Evolutionary conservation across 2,329 filamentous ascomycete species (phyloP), one percentile per base, ranked within the genome.

Genomic region (Teratosphaeria destructans): DNA sequence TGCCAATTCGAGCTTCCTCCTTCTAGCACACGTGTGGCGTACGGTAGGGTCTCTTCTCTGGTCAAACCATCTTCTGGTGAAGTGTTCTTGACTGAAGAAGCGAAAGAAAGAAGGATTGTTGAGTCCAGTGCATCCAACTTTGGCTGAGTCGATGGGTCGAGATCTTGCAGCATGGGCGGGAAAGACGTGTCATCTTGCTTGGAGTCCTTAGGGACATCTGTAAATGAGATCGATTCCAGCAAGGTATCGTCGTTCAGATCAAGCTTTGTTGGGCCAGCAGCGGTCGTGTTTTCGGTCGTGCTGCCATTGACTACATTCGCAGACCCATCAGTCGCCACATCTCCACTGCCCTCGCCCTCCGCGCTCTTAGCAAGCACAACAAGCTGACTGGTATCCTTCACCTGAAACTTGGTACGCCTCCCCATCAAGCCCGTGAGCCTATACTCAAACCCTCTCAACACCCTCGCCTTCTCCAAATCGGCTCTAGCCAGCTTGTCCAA

Each of bases 1-100:
- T 97, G 94, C 94, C 94, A 99, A 73, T 97, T 99, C 0, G 90
- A 93, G 54, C 88, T 88, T 66, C 93, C 92, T 62, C 94, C 91
- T 8, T 88, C 83, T 1, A 99, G 80, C 0, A 97, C 94, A 49
- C 94, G 85, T 1, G 86, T 87, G 0, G 94, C 94, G 71, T 93
- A 99, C 0, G 94, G 94, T 0, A 95, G 75, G 4, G 95, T 93
- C 71, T 97, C 90, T 74, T 97, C 92, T n/a, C 91, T 82, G 0
- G 92, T 97, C 0, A 99, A 78, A 0, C 89, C 87, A 71, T 97
- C 88, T 0, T 85, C 80, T 0, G 94, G 91, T 0, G 91, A 88
- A 0, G 89, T 91, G 69, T 97, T 96, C 62, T 89, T 95, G 61
- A 97, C 85, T 0, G 91, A 95, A 57, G 95, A 93, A 0, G 91